Base-by-base conservation (phyloP, 768 basidiomycete genomes). In the Pulveroboletus sp. region DNA sequence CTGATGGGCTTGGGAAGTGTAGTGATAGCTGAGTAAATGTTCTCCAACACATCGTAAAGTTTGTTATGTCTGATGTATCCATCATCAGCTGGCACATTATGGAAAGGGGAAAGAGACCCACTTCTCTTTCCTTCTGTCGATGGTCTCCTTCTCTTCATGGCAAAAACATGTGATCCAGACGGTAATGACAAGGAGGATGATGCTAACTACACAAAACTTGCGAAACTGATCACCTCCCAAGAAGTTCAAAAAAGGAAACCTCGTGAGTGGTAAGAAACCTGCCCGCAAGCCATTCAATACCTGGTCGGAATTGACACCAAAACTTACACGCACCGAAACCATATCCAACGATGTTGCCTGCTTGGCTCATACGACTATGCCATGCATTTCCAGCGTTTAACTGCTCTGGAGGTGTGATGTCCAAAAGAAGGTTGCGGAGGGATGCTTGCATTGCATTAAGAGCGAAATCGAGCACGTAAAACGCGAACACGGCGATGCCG, bases 401-500 rank as follows among this genome's bases (percentile, higher is more conserved):
- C 66, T 97, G 95, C 53, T 85, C 80, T 13, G 89, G 80, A 6
- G 96, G 94, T 0, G 91, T 82, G 43, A 95, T 72, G 64, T 99
- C 96, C 50, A 99, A 77, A 12, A 97, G 76, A n/a, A 99, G 81
- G 68, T 96, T 96, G 43, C 93, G 76, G 29, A 97, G 73, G 11
- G 93, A 95, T 3, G 90, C 91, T 76, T 95, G 92, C 39, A 95
- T 70, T 5, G 91, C 96, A 67, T 99, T 99, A 50, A 99, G 77
- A n/a, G 93, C 90, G 63, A 99, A 99, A 68, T 99, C 96, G 29
- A 99, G 76, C 41, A 93, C 67, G 63, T 96, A 99, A 71, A 99
- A 98, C 0, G 89, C 86, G 20, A 85, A 74, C 23, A 99, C 80
- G 2, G 94, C 96, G 43, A 97, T 80, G 43, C 76, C 81, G 49